A percentile compares a stretch with the other conserved stretches of the same genome.
Evolutionary conservation across 305 asterid species (phyloP).

Genomic region (Fraxinus ornus): DNA sequence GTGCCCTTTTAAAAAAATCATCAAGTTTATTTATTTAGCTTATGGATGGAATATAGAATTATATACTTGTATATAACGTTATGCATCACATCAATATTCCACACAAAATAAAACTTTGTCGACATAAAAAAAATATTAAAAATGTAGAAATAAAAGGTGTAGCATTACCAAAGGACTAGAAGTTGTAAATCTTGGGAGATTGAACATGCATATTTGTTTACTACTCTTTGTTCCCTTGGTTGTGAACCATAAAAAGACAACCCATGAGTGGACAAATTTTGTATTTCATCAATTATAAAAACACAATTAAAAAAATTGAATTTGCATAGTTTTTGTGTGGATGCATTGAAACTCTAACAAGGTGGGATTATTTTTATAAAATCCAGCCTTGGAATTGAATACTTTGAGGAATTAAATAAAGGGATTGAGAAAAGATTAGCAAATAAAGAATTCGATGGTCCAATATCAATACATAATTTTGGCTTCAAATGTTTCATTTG

Average conservation of each 20-base stretch:
- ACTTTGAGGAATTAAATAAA: background rate
- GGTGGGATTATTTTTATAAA: constrained; percentile 29
- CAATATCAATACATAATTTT: background rate
- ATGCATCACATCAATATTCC: background rate
- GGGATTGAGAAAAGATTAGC: constrained; percentile 1
- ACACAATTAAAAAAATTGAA: constrained; percentile 25
- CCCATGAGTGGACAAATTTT: constrained; percentile 40
- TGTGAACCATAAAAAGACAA: constrained; percentile 11
- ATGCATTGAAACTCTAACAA: constrained; percentile 44
- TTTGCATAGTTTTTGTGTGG: constrained; percentile 45
- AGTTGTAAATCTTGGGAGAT: constrained; percentile 8
- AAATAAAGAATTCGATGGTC: constrained; percentile 8
- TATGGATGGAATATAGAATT: background rate
- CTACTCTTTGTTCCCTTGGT: background rate
- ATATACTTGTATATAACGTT: background rate
- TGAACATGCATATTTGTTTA: constrained; percentile 1
- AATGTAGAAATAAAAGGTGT: background rate
- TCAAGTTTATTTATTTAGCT: background rate
- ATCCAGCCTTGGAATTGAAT: constrained; percentile 50
- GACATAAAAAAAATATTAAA: background rate
- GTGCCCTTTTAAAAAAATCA: background rate
- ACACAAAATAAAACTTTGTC: background rate
- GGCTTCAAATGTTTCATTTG: background rate
- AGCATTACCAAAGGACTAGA: background rate
- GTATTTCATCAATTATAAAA: constrained; percentile 26